These are phyloP conservation scores for Cucumis sativus DNA, from an alignment of 306 rosid species.

Conservation along the genomic window DNA sequence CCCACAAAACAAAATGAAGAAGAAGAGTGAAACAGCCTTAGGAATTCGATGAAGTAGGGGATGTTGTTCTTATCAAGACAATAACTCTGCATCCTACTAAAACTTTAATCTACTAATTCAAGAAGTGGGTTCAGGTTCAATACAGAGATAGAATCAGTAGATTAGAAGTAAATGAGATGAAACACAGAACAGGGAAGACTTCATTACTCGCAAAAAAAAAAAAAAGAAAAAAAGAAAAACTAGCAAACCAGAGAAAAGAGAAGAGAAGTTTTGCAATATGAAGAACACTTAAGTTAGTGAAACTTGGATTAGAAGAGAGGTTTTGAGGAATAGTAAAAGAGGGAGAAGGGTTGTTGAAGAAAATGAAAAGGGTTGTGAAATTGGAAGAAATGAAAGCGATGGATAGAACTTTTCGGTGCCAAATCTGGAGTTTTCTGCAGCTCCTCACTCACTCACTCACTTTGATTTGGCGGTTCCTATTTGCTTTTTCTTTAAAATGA, in stretches of 20 bases:
- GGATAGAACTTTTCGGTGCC: neutral
- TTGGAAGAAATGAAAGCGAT: slow-evolving; percentile 6
- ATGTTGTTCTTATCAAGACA: neutral
- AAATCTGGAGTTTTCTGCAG: neutral
- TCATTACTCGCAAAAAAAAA: neutral
- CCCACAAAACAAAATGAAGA: neutral
- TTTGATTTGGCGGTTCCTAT: neutral
- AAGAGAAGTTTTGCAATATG: neutral
- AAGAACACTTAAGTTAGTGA: neutral
- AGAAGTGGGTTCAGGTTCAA: neutral
- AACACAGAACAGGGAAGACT: neutral
- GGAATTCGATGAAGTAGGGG: neutral
- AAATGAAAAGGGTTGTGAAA: neutral
- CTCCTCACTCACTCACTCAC: too few species aligned
- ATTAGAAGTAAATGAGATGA: neutral
- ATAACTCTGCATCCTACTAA: neutral
- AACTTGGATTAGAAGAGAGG: slow-evolving; percentile 11
- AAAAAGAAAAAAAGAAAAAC: neutral
- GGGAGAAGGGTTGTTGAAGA: neutral
- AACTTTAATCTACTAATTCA: neutral
- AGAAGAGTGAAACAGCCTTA: neutral
- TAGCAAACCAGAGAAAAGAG: neutral
- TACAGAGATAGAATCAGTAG: neutral
- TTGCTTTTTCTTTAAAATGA: neutral
- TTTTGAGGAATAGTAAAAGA: neutral